These are phyloP conservation scores for Pseudogymnoascus sp. DNA, from an alignment of 2,329 filamentous ascomycete species.

Conservation along the genomic window DNA sequence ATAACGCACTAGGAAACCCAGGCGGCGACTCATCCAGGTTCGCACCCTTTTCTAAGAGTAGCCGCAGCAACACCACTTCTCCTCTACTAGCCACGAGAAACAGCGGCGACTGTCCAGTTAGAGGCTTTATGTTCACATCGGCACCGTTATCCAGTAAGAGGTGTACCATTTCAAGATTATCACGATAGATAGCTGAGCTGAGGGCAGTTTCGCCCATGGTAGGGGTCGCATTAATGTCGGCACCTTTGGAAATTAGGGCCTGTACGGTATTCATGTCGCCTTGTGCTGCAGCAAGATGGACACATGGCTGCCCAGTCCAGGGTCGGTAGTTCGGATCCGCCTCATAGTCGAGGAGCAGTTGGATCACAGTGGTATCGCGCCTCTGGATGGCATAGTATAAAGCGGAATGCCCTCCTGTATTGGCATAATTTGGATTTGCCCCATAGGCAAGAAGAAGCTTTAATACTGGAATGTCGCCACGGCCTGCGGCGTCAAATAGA, in stretches of 20 bases:
- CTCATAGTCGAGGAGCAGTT: conserved; percentile 16
- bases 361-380: conserved; percentile 14
- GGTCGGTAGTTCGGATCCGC: conserved; percentile 14
- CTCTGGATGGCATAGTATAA: conserved; percentile 16
- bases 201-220: conserved; percentile 5
- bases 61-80: conserved; percentile 8
- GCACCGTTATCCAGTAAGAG: conserved; percentile 14
- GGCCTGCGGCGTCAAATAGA: conserved; percentile 14
- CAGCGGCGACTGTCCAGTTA: conserved; percentile 16
- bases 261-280: not conserved
- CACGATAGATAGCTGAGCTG: conserved; percentile 13
- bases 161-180: conserved; percentile 10
- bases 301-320: not conserved
- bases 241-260: not conserved
- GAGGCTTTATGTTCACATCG: conserved; percentile 14
- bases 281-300: not conserved
- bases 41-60: conserved; percentile 16
- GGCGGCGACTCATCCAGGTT: conserved; percentile 16
- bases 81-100: conserved; percentile 17
- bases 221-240: not conserved
- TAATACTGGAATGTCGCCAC: conserved; percentile 16
- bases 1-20: not conserved
- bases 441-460: conserved; percentile 16
- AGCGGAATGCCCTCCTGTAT: conserved; percentile 12
- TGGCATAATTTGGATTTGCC: conserved; percentile 9